These are phyloP conservation scores for Moesziomyces sp. DNA, from an alignment of 1,284 basidiomycete species.

Conservation along the genomic window DNA sequence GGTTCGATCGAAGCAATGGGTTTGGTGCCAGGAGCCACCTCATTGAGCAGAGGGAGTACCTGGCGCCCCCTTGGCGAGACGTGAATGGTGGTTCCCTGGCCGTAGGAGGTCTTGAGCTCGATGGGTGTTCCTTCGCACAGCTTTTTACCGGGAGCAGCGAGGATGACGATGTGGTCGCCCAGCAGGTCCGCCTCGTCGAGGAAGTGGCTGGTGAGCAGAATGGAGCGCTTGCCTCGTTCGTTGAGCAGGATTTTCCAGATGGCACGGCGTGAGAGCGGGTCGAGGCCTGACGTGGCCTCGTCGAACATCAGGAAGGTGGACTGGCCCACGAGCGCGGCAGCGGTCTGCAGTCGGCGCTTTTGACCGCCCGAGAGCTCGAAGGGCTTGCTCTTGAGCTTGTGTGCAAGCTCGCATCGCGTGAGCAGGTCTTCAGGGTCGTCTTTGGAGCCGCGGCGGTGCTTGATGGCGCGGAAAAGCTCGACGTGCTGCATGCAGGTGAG, in stretches of 20 bases:
- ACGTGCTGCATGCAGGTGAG: constrained; percentile 80
- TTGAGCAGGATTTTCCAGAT: constrained; percentile 78
- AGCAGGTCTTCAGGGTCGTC: constrained; percentile 35
- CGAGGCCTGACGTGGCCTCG: constrained; percentile 81
- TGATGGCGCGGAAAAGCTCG: constrained; percentile 78
- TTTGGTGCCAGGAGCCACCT: constrained; percentile 68
- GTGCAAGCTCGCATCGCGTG: constrained; percentile 74
- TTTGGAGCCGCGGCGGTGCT: constrained; percentile 72
- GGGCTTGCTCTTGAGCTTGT: constrained; percentile 77
- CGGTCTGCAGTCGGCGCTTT: constrained; percentile 82
- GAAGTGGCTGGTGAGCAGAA: constrained; percentile 78
- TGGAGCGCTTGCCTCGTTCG: constrained; percentile 75
- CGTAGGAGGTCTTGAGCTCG: constrained; percentile 77
- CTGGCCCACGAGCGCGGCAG: constrained; percentile 79
- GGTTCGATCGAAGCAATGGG: constrained; percentile 24
- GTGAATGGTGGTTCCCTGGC: constrained; percentile 77
- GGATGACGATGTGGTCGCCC: constrained; percentile 79
- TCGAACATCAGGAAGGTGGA: constrained; percentile 80
- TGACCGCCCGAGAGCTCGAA: constrained; percentile 79
- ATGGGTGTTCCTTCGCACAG: constrained; percentile 80
- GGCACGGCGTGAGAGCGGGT: constrained; percentile 80
- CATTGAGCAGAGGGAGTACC: constrained; percentile 12
- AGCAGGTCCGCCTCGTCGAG: constrained; percentile 83
- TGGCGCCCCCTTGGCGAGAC: constrained; percentile 16
- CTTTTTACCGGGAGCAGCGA: constrained; percentile 79